Evolutionary conservation across 148 eudicot species (phyloP).

Genomic region (Fallopia convolvulus): DNA sequence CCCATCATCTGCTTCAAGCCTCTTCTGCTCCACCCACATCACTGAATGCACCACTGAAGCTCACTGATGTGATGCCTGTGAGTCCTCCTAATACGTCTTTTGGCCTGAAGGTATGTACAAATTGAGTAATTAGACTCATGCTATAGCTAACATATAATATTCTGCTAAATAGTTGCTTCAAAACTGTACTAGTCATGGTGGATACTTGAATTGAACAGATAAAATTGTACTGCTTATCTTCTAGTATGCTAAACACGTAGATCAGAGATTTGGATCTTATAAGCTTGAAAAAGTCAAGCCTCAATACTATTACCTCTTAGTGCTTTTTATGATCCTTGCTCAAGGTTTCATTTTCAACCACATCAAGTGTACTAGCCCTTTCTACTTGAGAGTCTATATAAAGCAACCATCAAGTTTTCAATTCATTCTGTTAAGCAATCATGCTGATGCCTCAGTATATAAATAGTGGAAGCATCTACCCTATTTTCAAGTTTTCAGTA

Average conservation of each 20-base stretch:
- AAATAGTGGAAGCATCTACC: neutral
- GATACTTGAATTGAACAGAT: neutral
- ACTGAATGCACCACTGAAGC: constrained; percentile 40
- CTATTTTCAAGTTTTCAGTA: neutral
- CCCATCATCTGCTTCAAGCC: constrained; percentile 35
- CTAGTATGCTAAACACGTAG: neutral
- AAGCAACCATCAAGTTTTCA: neutral
- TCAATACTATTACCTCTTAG: neutral
- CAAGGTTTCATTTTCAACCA: neutral
- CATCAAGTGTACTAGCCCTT: neutral
- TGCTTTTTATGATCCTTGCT: neutral
- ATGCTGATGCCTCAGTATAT: neutral
- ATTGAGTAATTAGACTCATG: neutral
- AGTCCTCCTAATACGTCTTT: constrained; percentile 49
- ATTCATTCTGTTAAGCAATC: neutral
- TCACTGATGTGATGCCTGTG: constrained; percentile 64
- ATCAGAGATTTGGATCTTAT: neutral
- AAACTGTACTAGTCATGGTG: neutral
- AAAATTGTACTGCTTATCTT: neutral
- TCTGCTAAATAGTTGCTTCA: neutral
- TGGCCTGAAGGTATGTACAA: constrained; percentile 69
- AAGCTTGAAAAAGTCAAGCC: neutral
- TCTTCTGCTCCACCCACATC: constrained; percentile 44
- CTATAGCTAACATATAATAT: neutral
- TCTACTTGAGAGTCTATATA: neutral